Conservation (phyloP, 2,329 filamentous ascomycete species). For the Dactylellina drechsleri region DNA sequence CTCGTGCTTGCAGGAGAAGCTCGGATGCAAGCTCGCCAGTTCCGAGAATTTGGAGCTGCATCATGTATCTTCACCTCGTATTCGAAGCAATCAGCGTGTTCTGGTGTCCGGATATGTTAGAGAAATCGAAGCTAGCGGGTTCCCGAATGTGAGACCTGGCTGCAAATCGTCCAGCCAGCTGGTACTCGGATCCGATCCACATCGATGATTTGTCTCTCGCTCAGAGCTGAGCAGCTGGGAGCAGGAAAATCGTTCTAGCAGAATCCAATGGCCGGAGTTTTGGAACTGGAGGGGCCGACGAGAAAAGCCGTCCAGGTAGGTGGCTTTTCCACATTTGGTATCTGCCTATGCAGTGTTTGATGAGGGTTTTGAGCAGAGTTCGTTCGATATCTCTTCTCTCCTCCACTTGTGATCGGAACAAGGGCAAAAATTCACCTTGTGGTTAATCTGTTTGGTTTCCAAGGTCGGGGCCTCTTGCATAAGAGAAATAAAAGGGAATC, state of each 20-base stretch:
- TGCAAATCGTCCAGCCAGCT: conserved; percentile 19
- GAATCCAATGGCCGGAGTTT: conserved; percentile 3
- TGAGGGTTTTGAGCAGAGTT: conserved; percentile 2
- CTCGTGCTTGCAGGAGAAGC: conserved; percentile 12
- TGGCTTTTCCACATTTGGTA: conserved; percentile 15
- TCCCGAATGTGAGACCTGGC: conserved; percentile 4
- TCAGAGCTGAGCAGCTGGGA: too few species aligned
- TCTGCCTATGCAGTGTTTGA: conserved; percentile 24
- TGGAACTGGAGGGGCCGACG: conserved; percentile 26
- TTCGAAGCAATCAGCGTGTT: neutral
- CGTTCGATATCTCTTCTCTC: conserved; percentile 6
- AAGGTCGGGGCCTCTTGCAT: neutral
- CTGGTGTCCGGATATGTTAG: neutral
- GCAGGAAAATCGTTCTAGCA: conserved; percentile 5
- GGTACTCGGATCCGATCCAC: conserved; percentile 24
- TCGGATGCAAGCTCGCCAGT: conserved; percentile 40
- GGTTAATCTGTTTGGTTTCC: conserved; percentile 24
- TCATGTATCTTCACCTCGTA: neutral
- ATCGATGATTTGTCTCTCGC: too few species aligned
- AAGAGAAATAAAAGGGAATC: conserved; percentile 1
- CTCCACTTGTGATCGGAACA: conserved; percentile 10
- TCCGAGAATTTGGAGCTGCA: conserved; percentile 43
- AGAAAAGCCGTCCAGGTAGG: conserved; percentile 14
- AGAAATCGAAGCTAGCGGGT: conserved; percentile 3
- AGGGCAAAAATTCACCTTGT: conserved; percentile 18